phyloP scores from a whole-genome alignment of 176 grass and related monocot genomes.

The Phoenix dactylifera region DNA sequence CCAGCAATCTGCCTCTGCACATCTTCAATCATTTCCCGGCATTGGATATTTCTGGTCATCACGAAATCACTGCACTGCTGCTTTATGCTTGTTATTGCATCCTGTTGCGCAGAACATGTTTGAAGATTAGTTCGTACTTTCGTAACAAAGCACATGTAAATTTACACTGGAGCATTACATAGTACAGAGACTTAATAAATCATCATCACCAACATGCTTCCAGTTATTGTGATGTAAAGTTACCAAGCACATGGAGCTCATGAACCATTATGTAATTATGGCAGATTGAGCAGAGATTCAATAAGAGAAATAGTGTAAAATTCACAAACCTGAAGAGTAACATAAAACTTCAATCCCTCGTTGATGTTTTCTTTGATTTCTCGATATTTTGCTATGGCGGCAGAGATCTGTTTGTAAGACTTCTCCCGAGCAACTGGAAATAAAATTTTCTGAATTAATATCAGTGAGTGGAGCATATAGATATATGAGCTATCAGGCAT shows the following conservation, averaged over 20 bases:
- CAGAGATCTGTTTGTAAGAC: slow-evolving; percentile 87
- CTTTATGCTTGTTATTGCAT: slow-evolving; percentile 82
- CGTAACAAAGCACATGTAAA: no score
- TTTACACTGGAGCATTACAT: no score
- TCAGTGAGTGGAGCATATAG: no score
- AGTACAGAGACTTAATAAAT: no score
- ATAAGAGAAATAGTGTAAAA: neutral
- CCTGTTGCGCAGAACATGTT: slow-evolving; percentile 38
- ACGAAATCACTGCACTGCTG: slow-evolving; percentile 91
- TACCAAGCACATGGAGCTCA: neutral
- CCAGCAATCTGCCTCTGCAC: slow-evolving; percentile 83
- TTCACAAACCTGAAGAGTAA: slow-evolving; percentile 69
- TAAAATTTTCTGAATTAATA: neutral
- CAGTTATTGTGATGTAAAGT: slow-evolving; percentile 9
- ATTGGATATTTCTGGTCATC: slow-evolving; percentile 93
- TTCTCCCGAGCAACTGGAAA: slow-evolving; percentile 83
- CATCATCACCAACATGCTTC: slow-evolving; percentile 1
- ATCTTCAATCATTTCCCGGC: slow-evolving; percentile 95
- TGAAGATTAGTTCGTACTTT: slow-evolving; percentile 1
- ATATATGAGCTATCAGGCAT: no score
- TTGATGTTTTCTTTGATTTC: slow-evolving; percentile 87
- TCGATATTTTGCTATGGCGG: slow-evolving; percentile 78
- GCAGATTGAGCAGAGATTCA: no score
- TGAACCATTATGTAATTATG: no score
- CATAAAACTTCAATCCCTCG: slow-evolving; percentile 89